Evolutionary conservation across 495 filamentous ascomycete genomes (phyloP).

Genomic region (Umbilicaria muhlenbergii): DNA sequence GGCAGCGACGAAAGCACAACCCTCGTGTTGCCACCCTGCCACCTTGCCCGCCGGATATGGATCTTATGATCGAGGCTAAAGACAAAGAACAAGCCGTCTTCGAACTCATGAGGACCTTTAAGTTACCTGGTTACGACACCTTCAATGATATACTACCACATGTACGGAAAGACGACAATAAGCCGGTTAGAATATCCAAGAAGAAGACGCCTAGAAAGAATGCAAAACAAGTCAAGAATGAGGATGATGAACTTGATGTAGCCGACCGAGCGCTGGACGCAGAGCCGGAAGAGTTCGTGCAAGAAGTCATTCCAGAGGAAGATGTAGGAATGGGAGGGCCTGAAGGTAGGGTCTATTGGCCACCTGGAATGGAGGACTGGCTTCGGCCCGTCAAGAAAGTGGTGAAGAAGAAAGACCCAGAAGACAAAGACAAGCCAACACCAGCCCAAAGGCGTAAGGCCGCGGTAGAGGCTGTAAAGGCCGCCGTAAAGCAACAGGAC

Average conservation of each 20-base stretch:
- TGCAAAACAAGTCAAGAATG: conserved; percentile 30
- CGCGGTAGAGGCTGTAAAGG: conserved; percentile 12
- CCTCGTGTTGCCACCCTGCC: conserved; percentile 63
- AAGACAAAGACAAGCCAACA: conserved; percentile 14
- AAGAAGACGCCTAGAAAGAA: conserved; percentile 32
- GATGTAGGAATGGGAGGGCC: conserved; percentile 82
- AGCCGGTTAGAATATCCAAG: conserved; percentile 28
- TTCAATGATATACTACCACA: conserved; percentile 70
- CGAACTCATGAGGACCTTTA: conserved; percentile 78
- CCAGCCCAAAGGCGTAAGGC: conserved; percentile 18
- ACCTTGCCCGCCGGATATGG: conserved; percentile 68
- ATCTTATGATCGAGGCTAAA: conserved; percentile 97
- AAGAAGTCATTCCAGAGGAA: conserved; percentile 37
- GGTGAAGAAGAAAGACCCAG: conserved; percentile 40
- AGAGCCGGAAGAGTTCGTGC: conserved; percentile 14
- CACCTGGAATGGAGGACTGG: conserved; percentile 79
- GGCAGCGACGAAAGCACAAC: conserved; percentile 70
- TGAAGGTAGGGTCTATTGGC: conserved; percentile 85
- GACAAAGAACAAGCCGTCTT: conserved; percentile 97
- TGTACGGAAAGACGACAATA: conserved; percentile 65
- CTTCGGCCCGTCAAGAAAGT: conserved; percentile 61
- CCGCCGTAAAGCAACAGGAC: conserved; percentile 13
- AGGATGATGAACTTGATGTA: conserved; percentile 32
- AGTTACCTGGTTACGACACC: conserved; percentile 57
- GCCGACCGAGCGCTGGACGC: conserved; percentile 24